Conservation (phyloP, 2,329 filamentous ascomycete genomes). For the Aspergillus caelatus region DNA sequence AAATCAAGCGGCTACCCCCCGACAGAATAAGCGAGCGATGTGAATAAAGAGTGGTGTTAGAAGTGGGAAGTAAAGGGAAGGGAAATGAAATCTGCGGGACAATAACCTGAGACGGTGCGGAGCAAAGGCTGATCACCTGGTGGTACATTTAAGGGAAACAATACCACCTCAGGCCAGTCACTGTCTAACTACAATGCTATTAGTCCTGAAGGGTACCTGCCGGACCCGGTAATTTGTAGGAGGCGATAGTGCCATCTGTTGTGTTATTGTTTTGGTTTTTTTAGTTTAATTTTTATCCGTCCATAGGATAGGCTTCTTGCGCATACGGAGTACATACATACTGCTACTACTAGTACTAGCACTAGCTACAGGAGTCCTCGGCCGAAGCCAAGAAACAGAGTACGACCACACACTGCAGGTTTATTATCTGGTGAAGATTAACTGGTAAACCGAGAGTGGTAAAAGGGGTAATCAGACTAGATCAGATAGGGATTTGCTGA, state of each 20-base stretch:
- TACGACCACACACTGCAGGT: neutral
- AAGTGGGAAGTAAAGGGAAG: neutral
- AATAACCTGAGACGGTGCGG: constrained; percentile 2
- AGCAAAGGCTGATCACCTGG: constrained; percentile 2
- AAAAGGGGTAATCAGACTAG: neutral
- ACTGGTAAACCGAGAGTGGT: neutral
- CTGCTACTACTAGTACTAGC: neutral
- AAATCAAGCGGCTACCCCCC: neutral
- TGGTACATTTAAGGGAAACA: neutral
- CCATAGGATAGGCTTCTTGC: neutral
- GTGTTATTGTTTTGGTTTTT: neutral
- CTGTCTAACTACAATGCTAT: constrained; percentile 3
- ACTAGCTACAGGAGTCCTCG: neutral
- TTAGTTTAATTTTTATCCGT: neutral
- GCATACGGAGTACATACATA: neutral
- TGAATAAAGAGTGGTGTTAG: neutral
- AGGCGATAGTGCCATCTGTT: neutral
- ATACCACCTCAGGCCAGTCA: neutral
- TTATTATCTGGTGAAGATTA: neutral
- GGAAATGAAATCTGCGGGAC: constrained; percentile 7
- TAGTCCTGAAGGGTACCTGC: neutral
- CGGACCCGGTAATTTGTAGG: neutral
- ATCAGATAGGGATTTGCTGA: neutral
- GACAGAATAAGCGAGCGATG: neutral
- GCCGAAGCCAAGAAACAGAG: neutral